A percentile compares a stretch with the other conserved stretches of the same genome.
These are phyloP conservation scores for Paramecium tetraurelia DNA, from an alignment of 73 alveolate genomes.

Conservation along the genomic window DNA sequence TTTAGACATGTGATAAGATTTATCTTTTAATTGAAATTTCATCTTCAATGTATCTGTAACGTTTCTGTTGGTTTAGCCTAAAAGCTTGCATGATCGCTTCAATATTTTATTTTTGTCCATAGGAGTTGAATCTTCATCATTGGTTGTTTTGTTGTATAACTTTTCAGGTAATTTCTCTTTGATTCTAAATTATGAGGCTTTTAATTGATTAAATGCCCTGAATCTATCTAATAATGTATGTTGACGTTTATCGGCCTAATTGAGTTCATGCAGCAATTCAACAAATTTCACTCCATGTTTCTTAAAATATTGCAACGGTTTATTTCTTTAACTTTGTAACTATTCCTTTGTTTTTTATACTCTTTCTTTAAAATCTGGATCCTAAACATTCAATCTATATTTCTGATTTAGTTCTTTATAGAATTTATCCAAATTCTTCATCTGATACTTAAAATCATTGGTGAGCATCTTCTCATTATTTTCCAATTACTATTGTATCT, in stretches of 20 bases:
- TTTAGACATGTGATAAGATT: not conserved
- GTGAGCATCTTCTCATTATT: not conserved
- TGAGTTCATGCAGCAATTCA: not conserved
- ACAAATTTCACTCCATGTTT: slow-evolving; percentile 3
- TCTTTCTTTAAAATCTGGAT: slow-evolving; percentile 24
- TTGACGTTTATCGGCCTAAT: not conserved
- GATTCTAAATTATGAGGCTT: not conserved
- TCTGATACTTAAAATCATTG: slow-evolving; percentile 13
- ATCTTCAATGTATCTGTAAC: not conserved
- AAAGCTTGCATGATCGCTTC: not conserved
- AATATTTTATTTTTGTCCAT: not conserved
- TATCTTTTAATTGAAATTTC: not conserved
- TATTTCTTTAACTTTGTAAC: not conserved
- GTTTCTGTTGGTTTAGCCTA: not conserved
- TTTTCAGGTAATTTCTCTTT: not conserved
- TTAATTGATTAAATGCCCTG: not conserved
- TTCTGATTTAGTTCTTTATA: slow-evolving; percentile 18
- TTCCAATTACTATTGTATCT: not conserved
- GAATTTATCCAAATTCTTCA: not conserved
- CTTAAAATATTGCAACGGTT: slow-evolving; percentile 8
- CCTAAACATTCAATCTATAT: not conserved
- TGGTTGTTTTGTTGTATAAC: not conserved
- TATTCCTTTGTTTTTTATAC: not conserved
- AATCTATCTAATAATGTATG: not conserved
- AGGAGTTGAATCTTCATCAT: slow-evolving; percentile 3